phyloP scores from a whole-genome alignment of 331 rosid genomes.

The Quercus tomentella region DNA sequence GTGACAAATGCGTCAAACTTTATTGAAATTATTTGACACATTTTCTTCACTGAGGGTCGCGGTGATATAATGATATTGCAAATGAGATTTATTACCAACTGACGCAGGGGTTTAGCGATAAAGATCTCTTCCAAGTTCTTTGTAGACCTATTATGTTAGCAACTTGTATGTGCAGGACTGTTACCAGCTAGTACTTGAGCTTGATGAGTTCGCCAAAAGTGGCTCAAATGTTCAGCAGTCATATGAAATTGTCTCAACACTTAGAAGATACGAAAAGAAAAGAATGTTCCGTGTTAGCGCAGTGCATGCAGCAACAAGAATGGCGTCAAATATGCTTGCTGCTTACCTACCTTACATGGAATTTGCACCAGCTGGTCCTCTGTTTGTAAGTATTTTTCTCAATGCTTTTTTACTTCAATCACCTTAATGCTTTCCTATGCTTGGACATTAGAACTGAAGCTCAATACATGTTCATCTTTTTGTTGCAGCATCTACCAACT shows the following conservation, averaged over 20 bases:
- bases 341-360: slow-evolving; percentile 31
- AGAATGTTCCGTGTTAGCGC: slow-evolving; percentile 31
- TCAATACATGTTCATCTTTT: too few species aligned
- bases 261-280: slow-evolving; percentile 46
- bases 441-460: background rate
- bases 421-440: background rate
- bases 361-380: slow-evolving; percentile 21
- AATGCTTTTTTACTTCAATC: background rate
- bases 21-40: too few species aligned
- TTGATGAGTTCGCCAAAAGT: slow-evolving; percentile 21
- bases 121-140: background rate
- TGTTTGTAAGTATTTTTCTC: slow-evolving; percentile 22
- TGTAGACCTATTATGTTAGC: background rate
- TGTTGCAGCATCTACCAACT: too few species aligned
- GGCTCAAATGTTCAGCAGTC: slow-evolving; percentile 1
- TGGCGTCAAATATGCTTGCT: slow-evolving; percentile 35
- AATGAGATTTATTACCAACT: background rate
- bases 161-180: slow-evolving; percentile 30
- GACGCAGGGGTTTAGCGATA: too few species aligned
- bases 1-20: too few species aligned
- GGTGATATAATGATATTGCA: too few species aligned
- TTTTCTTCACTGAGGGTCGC: too few species aligned
- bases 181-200: slow-evolving; percentile 42
- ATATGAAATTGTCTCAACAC: slow-evolving; percentile 27
- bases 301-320: slow-evolving; percentile 34